Base-by-base conservation (phyloP, 768 basidiomycete genomes). In the Terana coerulea region DNA sequence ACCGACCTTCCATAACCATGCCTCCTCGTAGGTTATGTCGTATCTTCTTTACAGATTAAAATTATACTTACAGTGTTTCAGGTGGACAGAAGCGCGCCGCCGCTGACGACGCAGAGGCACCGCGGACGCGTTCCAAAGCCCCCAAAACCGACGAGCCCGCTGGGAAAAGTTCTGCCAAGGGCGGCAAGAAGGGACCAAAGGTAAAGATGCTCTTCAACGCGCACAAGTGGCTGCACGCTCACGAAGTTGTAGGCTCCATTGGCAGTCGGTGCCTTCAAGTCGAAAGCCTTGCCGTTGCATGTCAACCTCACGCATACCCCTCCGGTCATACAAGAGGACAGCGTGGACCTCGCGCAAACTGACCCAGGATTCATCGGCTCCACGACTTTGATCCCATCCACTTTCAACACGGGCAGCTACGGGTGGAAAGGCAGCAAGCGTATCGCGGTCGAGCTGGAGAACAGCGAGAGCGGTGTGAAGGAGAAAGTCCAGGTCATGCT, bases 341-440 rank as follows among this genome's bases (percentile, higher is more conserved):
- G 64, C 29, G 59, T 66, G 26, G 62, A 69, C 21, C 64, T 61
- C 4, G 66, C 69, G 5, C 59, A 68, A 3, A 66, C 63, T 3
- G 88, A 89, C 65, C 72, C 80, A 24, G 88, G 86, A 9, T 74
- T 78, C 62, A 71, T 90, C 55, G 80, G 79, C 14, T 74, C 68
- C 35, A 64, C 83, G 19, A 76, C 77, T 0, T 73, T 90, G 6
- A 57, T 75, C 3, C 79, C 90, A 1, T 76, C 68, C 52, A 72
- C 77, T 33, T 90, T 92, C 67, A 60, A 72, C 12, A 89, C 88
- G 0, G 88, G 89, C 10, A 88, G 86, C 62, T 89, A 86, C 64
- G 90, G 91, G 15, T 92, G 90, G 90, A 91, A 90, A 64, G 89
- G 84, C 2, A 78, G 67, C 64, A 86, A 83, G 64, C 77, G 82